Percentiles rank a stretch among this genome's conserved stretches.
Conservation (phyloP, 2,329 filamentous ascomycete species). For the Calonectria crousiana region DNA sequence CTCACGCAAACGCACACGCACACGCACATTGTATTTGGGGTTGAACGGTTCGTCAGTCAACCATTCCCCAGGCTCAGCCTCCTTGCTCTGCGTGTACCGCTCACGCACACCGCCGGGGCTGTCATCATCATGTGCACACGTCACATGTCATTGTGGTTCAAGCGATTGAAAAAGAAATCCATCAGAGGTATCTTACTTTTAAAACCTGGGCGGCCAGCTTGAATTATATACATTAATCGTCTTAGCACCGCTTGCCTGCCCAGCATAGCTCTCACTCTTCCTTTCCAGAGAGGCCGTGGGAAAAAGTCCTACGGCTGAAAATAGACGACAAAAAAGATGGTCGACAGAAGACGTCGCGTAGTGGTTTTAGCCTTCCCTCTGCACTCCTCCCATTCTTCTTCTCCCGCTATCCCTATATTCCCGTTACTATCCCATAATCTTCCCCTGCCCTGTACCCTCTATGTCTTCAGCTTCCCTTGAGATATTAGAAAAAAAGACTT, state of each 20-base stretch:
- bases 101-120: background rate
- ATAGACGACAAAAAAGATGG: conserved; percentile 40
- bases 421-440: conserved; percentile 13
- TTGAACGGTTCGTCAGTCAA: no score
- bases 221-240: conserved; percentile 36
- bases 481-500: conserved; percentile 27
- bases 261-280: conserved; percentile 20
- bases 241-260: conserved; percentile 18
- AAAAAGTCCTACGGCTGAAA: conserved; percentile 27
- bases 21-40: background rate
- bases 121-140: background rate
- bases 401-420: background rate
- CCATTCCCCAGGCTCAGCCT: background rate
- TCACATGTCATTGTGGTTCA: background rate
- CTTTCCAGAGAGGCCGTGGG: conserved; percentile 33
- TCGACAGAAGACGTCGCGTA: conserved; percentile 31
- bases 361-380: conserved; percentile 26
- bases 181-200: conserved; percentile 38
- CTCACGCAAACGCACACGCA: background rate
- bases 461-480: conserved; percentile 32
- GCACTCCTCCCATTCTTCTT: conserved; percentile 24
- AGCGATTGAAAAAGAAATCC: conserved; percentile 14
- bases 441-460: conserved; percentile 21
- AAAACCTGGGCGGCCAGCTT: conserved; percentile 32
- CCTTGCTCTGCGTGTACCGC: background rate